Evolutionary conservation across 148 eudicot species (phyloP).

Genomic region (Suaeda aralocaspica): DNA sequence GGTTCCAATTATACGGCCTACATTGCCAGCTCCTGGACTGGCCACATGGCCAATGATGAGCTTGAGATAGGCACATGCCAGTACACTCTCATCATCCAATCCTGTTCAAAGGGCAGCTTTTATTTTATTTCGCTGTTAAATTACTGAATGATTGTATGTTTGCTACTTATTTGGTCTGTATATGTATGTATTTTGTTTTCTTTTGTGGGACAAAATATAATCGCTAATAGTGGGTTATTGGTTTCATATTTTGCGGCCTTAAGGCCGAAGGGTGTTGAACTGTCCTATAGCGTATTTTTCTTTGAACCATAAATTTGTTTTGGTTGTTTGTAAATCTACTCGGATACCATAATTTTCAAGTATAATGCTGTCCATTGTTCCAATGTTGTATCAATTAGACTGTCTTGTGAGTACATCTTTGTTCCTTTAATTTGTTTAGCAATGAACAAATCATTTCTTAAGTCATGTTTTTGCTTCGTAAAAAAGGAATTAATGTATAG

Average conservation of each 20-base stretch:
- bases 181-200: conserved; percentile 5
- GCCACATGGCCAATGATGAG: conserved; percentile 79
- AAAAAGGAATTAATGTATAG: too few species aligned
- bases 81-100: background rate
- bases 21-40: conserved; percentile 68
- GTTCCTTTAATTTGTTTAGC: too few species aligned
- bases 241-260: background rate
- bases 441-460: too few species aligned
- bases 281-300: background rate
- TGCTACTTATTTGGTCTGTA: conserved; percentile 11
- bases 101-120: conserved; percentile 5
- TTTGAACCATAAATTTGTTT: conserved; percentile 7
- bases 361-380: background rate
- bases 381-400: too few species aligned
- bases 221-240: conserved; percentile 21
- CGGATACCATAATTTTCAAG: background rate
- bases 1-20: conserved; percentile 71
- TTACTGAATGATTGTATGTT: conserved; percentile 5
- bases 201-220: background rate
- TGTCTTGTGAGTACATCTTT: too few species aligned
- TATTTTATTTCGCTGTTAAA: conserved; percentile 13
- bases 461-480: too few species aligned
- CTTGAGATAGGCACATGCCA: conserved; percentile 40
- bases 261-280: conserved; percentile 4
- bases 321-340: conserved; percentile 18